A percentile compares a stretch with the other conserved stretches of the same genome.
These are phyloP conservation scores for Dioszegia aurantiaca DNA, from an alignment of 768 basidiomycete genomes.

Conservation along the genomic window DNA sequence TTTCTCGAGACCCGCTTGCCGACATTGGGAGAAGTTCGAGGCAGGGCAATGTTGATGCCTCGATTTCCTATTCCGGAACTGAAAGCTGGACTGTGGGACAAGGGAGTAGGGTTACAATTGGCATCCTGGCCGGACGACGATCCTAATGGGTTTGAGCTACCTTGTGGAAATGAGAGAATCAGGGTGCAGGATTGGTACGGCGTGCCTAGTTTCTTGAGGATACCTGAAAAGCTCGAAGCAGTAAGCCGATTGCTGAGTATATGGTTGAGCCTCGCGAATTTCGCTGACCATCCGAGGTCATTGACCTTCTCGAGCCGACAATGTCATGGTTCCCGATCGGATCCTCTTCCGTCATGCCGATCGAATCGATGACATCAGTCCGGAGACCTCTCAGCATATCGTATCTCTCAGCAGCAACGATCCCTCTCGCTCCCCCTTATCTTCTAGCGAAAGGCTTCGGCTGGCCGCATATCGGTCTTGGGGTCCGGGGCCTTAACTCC, in stretches of 20 bases:
- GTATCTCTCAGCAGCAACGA: conserved; percentile 74
- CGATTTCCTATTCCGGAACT: conserved; percentile 64
- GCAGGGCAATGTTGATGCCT: conserved; percentile 79
- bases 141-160: conserved; percentile 72
- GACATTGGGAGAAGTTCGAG: conserved; percentile 74
- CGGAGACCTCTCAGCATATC: conserved; percentile 61
- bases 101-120: conserved; percentile 80
- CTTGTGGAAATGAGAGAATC: conserved; percentile 57
- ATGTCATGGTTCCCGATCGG: too few species aligned
- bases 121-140: conserved; percentile 77
- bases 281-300: conserved; percentile 17
- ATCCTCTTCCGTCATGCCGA: too few species aligned
- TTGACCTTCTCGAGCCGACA: conserved; percentile 36
- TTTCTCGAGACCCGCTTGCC: conserved; percentile 79
- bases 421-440: conserved; percentile 77
- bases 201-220: conserved; percentile 55
- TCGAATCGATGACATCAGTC: too few species aligned
- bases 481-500: conserved; percentile 81
- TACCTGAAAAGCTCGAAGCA: conserved; percentile 71
- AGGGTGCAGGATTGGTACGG: conserved; percentile 80
- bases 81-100: conserved; percentile 18
- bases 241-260: conserved; percentile 22
- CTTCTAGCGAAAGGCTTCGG: conserved; percentile 77
- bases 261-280: too few species aligned
- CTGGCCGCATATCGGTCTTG: conserved; percentile 71